Percentiles rank a stretch among this genome's conserved stretches.
These are phyloP conservation scores for Chlamydomonas applanata DNA, from an alignment of 139 green algal genomes.

Conservation along the genomic window DNA sequence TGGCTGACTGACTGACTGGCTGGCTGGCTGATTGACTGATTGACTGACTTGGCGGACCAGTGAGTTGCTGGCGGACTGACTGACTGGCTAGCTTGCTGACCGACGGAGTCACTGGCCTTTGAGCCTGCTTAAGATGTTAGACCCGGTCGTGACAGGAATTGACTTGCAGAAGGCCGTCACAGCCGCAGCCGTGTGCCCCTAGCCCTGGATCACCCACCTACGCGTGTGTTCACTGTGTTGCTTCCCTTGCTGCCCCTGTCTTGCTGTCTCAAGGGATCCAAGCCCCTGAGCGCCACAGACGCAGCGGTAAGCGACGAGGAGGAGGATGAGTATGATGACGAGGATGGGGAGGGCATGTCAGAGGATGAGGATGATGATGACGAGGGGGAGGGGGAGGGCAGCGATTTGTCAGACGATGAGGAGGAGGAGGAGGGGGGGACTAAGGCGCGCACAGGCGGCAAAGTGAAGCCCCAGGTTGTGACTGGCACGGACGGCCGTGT, in stretches of 20 bases:
- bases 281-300: neutral
- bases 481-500: constrained; percentile 38
- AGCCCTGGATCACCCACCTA: too few relatives aligned
- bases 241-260: too few relatives aligned
- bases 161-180: too few relatives aligned
- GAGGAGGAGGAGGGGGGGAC: constrained; percentile 1
- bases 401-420: constrained; percentile 36
- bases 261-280: constrained; percentile 7
- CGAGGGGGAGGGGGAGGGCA: constrained; percentile 24
- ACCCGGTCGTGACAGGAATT: too few relatives aligned
- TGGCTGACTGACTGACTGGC: neutral
- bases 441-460: neutral
- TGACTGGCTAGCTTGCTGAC: too few relatives aligned
- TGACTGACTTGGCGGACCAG: too few relatives aligned
- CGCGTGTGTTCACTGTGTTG: neutral
- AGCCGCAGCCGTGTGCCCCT: too few relatives aligned
- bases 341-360: constrained; percentile 22
- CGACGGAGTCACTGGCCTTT: too few relatives aligned
- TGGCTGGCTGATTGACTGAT: too few relatives aligned
- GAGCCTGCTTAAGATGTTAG: too few relatives aligned
- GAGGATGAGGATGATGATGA: constrained; percentile 30
- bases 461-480: neutral
- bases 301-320: constrained; percentile 2
- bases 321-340: constrained; percentile 26
- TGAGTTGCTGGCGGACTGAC: too few relatives aligned